Percentiles rank a stretch among this genome's conserved stretches.
Evolutionary conservation across 768 basidiomycete species (phyloP).

Genomic region (Suillus lakei): DNA sequence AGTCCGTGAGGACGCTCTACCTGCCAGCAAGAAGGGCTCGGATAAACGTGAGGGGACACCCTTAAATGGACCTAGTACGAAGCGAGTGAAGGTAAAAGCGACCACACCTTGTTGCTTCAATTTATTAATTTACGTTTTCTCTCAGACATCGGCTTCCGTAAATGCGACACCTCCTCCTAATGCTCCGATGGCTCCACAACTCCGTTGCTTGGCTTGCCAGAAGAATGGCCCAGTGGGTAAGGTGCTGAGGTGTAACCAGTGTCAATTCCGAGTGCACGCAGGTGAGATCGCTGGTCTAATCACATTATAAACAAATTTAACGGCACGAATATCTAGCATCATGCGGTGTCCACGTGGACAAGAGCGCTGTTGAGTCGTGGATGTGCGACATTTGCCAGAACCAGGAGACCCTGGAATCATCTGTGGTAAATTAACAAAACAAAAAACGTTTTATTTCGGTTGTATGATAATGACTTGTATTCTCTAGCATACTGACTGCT

Average conservation of each 20-base stretch:
- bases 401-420: constrained; percentile 78
- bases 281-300: constrained; percentile 46
- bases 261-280: constrained; percentile 79
- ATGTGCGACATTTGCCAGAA: constrained; percentile 88
- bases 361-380: constrained; percentile 73
- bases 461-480: constrained; percentile 9
- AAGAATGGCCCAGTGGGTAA: constrained; percentile 76
- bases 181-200: constrained; percentile 55
- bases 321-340: constrained; percentile 47
- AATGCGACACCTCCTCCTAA: constrained; percentile 67
- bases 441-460: background rate
- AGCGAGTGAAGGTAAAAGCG: constrained; percentile 62
- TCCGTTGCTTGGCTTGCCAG: constrained; percentile 77
- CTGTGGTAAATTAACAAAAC: constrained; percentile 58
- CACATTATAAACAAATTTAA: constrained; percentile 8
- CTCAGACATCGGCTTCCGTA: constrained; percentile 42
- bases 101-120: background rate
- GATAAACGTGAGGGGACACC: constrained; percentile 70
- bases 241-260: constrained; percentile 82
- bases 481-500: constrained; percentile 76
- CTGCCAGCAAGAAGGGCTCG: constrained; percentile 43
- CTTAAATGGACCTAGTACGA: constrained; percentile 53
- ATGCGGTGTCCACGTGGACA: constrained; percentile 71
- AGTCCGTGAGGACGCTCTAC: constrained; percentile 65
- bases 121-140: constrained; percentile 5